Percentiles rank a stretch among this genome's conserved stretches.
These are phyloP conservation scores for Elaeagnus macrophylla DNA, from an alignment of 306 rosid species.

Conservation along the genomic window DNA sequence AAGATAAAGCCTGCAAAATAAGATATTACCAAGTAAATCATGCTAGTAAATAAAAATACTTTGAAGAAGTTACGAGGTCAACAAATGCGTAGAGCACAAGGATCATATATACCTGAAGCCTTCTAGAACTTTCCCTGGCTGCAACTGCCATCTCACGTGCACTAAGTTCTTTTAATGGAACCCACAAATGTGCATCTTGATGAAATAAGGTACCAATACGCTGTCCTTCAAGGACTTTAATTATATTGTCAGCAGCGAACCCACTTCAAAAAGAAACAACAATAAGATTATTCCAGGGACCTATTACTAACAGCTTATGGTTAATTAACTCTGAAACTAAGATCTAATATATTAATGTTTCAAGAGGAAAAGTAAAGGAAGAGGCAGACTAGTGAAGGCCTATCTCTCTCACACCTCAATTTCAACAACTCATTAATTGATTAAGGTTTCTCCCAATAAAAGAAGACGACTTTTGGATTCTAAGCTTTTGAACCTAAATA, in stretches of 20 bases:
- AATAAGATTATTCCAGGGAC: conserved; percentile 8
- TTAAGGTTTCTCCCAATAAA: too few species aligned
- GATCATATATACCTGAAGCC: conserved; percentile 60
- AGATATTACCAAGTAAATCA: too few species aligned
- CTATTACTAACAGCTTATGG: neutral
- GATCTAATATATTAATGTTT: too few species aligned
- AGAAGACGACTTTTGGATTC: too few species aligned
- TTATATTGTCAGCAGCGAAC: conserved; percentile 56
- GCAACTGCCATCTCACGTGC: conserved; percentile 90
- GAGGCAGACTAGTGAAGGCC: too few species aligned
- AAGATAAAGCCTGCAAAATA: conserved; percentile 55
- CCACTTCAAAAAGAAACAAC: conserved; percentile 49
- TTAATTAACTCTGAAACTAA: neutral
- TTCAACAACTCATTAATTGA: too few species aligned
- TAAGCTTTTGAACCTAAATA: too few species aligned
- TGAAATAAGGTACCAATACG: conserved; percentile 87
- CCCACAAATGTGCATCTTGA: conserved; percentile 77
- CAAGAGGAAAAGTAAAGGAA: too few species aligned
- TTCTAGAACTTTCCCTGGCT: conserved; percentile 93
- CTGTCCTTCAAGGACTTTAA: conserved; percentile 82
- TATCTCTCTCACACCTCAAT: too few species aligned
- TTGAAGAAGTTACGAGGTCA: too few species aligned
- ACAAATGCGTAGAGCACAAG: neutral
- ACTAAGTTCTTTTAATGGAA: conserved; percentile 50
- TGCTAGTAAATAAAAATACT: too few species aligned